Base-by-base conservation (phyloP, 805 yeast species). In the Wickerhamiella lipophila region DNA sequence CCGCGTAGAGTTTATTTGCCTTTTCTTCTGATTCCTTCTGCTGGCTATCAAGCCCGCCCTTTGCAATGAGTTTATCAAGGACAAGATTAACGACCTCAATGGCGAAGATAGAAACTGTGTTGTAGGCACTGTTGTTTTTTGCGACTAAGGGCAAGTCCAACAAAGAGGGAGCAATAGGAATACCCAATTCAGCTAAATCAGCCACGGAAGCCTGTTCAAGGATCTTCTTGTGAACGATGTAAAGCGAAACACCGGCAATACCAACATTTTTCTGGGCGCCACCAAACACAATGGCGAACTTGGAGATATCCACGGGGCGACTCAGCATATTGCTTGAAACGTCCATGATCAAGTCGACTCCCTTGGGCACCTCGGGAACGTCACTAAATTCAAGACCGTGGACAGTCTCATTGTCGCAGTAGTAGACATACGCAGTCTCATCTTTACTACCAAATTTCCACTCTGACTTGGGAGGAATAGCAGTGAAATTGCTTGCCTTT, bases 261-360 rank as follows among this genome's bases (percentile, higher is more conserved):
- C 99, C 98, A 61, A 92, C 86, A 65, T 92, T 92, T 68, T 92
- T 92, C 68, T 92, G 99, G 23, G 97, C 99, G 54, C 99, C 99
- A 16, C 96, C 98, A 77, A 88, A 79, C 53, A 92, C 80, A 23
- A 87, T 69, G 46, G 96, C 97, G 61, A 77, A 89, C 65, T 84
- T 80, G 49, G 83, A 69, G 38, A 92, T 81, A 59, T 89, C 96
- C 45, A 92, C 65, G 55, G 75, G 69, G 56, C 83, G 80, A 19
- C 95, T 84, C 56, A 92, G 71, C 61, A 92, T 81, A 65, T 89
- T 86, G 42, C 96, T 88, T 2, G 96, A 88, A 81, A 89, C 79
- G 64, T 92, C 99, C 23, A 95, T 89, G 13, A 87, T 96, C 52
- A 89, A 67, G 64, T 84, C 94, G 41, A 83, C 79, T 21, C 76